These are phyloP conservation scores for Anisogramma anomala DNA, from an alignment of 2,329 filamentous ascomycete species.

Conservation along the genomic window DNA sequence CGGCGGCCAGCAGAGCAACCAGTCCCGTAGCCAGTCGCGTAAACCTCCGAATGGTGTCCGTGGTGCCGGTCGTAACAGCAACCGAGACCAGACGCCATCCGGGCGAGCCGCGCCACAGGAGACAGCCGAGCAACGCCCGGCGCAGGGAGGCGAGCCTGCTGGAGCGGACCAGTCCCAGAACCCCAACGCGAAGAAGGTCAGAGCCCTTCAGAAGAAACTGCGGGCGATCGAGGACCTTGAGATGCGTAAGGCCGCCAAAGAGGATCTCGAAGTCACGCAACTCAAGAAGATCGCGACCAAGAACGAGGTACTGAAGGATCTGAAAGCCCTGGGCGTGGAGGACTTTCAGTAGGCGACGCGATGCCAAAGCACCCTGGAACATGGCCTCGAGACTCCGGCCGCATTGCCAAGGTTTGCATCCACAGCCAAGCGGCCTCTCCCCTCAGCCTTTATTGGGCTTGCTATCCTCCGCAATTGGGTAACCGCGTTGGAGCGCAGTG, in stretches of 20 bases:
- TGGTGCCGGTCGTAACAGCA: slow-evolving; percentile 34
- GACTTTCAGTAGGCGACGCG: not conserved
- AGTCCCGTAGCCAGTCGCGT: slow-evolving; percentile 41
- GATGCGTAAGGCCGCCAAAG: slow-evolving; percentile 77
- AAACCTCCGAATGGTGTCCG: slow-evolving; percentile 33
- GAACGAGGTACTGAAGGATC: slow-evolving; percentile 68
- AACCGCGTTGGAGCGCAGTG: not conserved
- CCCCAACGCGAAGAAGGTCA: slow-evolving; percentile 87
- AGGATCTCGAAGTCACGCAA: slow-evolving; percentile 97
- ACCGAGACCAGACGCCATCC: slow-evolving; percentile 19
- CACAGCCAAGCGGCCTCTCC: too few relatives aligned
- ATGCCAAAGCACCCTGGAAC: too few relatives aligned
- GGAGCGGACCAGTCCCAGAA: slow-evolving; percentile 35
- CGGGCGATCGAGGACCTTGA: slow-evolving; percentile 95
- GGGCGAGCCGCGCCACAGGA: slow-evolving; percentile 22
- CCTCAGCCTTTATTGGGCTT: too few relatives aligned
- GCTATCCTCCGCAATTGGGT: not conserved
- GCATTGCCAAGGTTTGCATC: too few relatives aligned
- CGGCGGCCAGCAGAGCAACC: slow-evolving; percentile 28
- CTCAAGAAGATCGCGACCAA: slow-evolving; percentile 97
- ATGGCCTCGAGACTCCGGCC: not conserved
- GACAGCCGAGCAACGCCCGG: slow-evolving; percentile 16
- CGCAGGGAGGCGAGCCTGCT: slow-evolving; percentile 29
- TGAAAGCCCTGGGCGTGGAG: slow-evolving; percentile 47
- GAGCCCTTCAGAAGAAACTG: slow-evolving; percentile 91